These are phyloP conservation scores for Zhuliangozyma blackwelliae DNA, from an alignment of 1,139 yeast species.

Conservation along the genomic window DNA sequence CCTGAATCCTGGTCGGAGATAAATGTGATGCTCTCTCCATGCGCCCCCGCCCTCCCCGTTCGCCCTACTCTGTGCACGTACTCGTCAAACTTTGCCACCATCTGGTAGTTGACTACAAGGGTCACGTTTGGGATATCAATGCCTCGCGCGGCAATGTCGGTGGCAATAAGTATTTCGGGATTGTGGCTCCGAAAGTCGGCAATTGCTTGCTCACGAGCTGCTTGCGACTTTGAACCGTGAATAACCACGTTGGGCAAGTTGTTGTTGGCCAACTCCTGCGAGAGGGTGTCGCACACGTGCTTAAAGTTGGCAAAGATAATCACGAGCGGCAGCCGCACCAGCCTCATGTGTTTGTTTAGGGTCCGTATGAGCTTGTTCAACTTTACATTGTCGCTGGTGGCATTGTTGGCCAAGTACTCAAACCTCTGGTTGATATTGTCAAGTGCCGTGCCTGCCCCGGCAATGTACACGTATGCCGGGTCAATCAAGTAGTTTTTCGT, in stretches of 20 bases:
- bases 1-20: slow-evolving; percentile 52
- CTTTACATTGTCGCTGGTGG: slow-evolving; percentile 13
- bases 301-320: slow-evolving; percentile 81
- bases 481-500: slow-evolving; percentile 55
- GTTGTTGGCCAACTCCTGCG: slow-evolving; percentile 40
- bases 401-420: slow-evolving; percentile 36
- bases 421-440: slow-evolving; percentile 68
- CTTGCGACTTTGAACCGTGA: slow-evolving; percentile 88
- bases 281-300: slow-evolving; percentile 64
- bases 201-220: slow-evolving; percentile 78
- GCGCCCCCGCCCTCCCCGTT: slow-evolving; percentile 90
- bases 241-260: slow-evolving; percentile 52
- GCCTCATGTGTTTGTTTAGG: neutral
- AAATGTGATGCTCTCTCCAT: slow-evolving; percentile 73
- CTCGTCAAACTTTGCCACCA: slow-evolving; percentile 73
- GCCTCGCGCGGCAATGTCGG: slow-evolving; percentile 97
- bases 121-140: slow-evolving; percentile 85
- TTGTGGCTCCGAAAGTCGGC: slow-evolving; percentile 57
- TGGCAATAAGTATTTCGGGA: slow-evolving; percentile 72
- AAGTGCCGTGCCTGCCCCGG: slow-evolving; percentile 59
- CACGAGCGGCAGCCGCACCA: slow-evolving; percentile 22
- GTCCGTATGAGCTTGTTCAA: slow-evolving; percentile 19
- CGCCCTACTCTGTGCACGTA: slow-evolving; percentile 93
- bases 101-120: slow-evolving; percentile 79
- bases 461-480: slow-evolving; percentile 66